Base-by-base conservation (phyloP, 768 basidiomycete genomes). In the Lentinula boryana region DNA sequence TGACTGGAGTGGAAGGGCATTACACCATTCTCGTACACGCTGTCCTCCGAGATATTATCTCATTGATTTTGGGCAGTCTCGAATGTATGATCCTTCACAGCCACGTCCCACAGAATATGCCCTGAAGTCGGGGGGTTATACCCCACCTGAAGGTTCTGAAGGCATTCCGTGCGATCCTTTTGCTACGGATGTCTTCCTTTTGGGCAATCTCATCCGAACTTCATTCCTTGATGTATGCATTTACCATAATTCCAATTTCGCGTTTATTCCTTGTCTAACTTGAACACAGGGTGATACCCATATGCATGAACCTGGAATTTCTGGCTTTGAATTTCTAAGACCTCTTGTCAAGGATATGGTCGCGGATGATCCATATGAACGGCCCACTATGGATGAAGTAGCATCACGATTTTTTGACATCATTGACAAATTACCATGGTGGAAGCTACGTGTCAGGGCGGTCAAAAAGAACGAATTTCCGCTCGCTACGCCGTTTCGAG, bases 141-240 rank as follows among this genome's bases (percentile, higher is more conserved):
- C 74, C 0, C 73, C 72, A 0, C 79, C 80, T 1, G 79, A 80
- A 49, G 74, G 71, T 46, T 10, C 13, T 31, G 32, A 8, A 27
- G 33, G 66, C 12, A 63, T 58, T 5, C 71, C 68, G 0, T 66
- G 70, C 6, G 65, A 82, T 61, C 77, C 78, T 0, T 82, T 81
- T 52, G 67, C 74, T 0, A 74, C 74, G 0, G 81, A 82, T 38
- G 67, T 82, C 3, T 82, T 78, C 61, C 74, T 74, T 27, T 61
- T 81, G 0, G 80, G 79, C 0, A 80, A 55, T 15, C 44, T 46
- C 21, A 68, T 79, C 5, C 27, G 58, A 40, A 13, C 52, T 32
- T 35, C 63, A 12, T 62, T 64, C 50, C 50, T 67, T 16, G 18
- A 57, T 10, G 64, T 66, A 18, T 18, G 54, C n/a, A n/a, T n/a